Evolutionary conservation across 2,329 filamentous ascomycete genomes (phyloP), one percentile per base, ranked within the genome.

Genomic region (Ophiostoma angusticollis): DNA sequence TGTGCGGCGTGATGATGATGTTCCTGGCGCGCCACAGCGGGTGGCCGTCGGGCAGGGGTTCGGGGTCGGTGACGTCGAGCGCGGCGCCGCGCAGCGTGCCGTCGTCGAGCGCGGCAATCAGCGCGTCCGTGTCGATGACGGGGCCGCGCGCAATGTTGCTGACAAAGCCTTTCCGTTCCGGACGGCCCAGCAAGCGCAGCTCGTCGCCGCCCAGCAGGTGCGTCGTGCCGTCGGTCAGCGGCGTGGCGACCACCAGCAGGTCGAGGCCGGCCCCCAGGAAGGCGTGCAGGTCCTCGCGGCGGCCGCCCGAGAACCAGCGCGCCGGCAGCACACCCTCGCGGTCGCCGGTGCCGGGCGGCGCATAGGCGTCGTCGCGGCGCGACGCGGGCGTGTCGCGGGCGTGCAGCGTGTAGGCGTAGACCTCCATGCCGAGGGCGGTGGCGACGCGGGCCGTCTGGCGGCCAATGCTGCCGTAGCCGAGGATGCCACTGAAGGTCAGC

Each of bases 31-130:
- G 68, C 82, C 82, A 89, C 36, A 89, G 58, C 45, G 72, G 68
- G 52, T 82, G 74, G 5, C 78, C 72, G 3, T 65, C 58, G 0
- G 81, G 80, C 45, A 89, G 54, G 0, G 84, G 84, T 55, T 89
- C 84, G 0, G 83, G 83, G 44, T 87, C 81, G 2, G 82, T 81
- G 1, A 89, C 83, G 53, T 87, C 83, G 29, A 89, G 58, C 2
- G 81, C 81, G 0, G 83, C 84, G 22, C 83, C 83, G 3, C 63
- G 52, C 34, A 67, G 61, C 13, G 53, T 34, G 5, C 54, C 63
- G 3, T 45, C 45, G 28, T 69, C 58, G 9, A 87, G 58, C 0
- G 80, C 78, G 2, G 62, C 61, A 14, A 84, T 67, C 36, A 89
- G 54, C 2, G 73, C 78, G 2, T 68, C 58, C 2, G 64, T 67